These are phyloP conservation scores for Cryptococcus hybrid DNA, from an alignment of 1,284 basidiomycete species.

Conservation along the genomic window DNA sequence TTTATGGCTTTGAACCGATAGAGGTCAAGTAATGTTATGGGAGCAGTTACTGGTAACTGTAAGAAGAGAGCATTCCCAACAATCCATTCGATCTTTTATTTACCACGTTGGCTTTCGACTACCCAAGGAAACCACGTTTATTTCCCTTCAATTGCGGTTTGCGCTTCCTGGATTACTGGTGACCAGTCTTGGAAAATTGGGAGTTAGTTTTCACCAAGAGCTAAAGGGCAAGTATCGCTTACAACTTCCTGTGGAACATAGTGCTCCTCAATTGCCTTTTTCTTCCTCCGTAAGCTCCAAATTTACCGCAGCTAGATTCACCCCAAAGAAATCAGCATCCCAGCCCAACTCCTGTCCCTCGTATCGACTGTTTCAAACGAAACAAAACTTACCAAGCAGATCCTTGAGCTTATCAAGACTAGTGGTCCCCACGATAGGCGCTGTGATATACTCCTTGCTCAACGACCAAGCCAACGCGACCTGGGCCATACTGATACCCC, in stretches of 20 bases:
- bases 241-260: conserved; percentile 42
- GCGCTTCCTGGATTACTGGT: too few relatives aligned
- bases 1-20: too few relatives aligned
- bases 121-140: too few relatives aligned
- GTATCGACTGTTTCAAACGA: background rate
- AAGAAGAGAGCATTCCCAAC: too few relatives aligned
- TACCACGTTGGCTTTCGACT: too few relatives aligned
- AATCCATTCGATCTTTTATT: too few relatives aligned
- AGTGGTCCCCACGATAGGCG: conserved; percentile 29
- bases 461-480: conserved; percentile 33
- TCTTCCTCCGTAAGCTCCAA: conserved; percentile 58
- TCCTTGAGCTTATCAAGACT: conserved; percentile 22
- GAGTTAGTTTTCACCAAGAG: too few relatives aligned
- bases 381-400: conserved; percentile 1
- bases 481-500: conserved; percentile 57
- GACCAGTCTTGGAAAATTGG: too few relatives aligned
- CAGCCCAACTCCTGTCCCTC: too few relatives aligned
- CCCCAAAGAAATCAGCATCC: background rate
- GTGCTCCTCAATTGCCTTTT: conserved; percentile 54
- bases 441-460: conserved; percentile 17
- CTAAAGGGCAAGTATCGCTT: background rate
- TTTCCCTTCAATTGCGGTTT: too few relatives aligned
- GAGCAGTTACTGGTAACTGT: too few relatives aligned
- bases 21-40: too few relatives aligned
- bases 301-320: conserved; percentile 32